Conservation (phyloP, 2,329 filamentous ascomycete species). For the Neonectria coccinea region DNA sequence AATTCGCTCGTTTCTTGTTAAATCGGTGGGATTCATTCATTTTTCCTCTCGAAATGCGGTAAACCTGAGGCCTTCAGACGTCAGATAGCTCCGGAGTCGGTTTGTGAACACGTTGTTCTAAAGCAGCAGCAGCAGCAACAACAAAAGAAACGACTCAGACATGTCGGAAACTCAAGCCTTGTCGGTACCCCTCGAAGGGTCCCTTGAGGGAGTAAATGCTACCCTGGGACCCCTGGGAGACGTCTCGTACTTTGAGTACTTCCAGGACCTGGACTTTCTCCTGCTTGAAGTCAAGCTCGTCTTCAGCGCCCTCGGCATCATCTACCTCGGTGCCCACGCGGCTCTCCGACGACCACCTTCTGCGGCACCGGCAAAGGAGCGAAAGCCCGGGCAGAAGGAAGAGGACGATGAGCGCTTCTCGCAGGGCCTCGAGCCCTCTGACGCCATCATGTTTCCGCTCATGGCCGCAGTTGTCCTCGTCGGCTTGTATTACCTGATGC, state of each 20-base stretch:
- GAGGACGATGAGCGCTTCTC: conserved; percentile 63
- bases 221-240: conserved; percentile 42
- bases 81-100: background rate
- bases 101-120: conserved; percentile 40
- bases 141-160: conserved; percentile 11
- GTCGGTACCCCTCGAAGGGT: conserved; percentile 27
- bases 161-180: conserved; percentile 45
- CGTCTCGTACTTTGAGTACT: conserved; percentile 43
- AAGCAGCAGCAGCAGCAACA: conserved; percentile 13
- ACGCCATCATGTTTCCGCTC: conserved; percentile 87
- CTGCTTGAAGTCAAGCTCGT: conserved; percentile 62
- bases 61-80: background rate
- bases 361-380: conserved; percentile 70
- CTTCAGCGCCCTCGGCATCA: conserved; percentile 80
- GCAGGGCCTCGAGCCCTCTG: conserved; percentile 71
- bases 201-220: conserved; percentile 48
- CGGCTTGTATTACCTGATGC: conserved; percentile 87
- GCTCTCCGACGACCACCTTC: conserved; percentile 86
- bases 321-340: conserved; percentile 87
- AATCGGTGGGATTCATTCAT: background rate
- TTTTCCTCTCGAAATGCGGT: conserved; percentile 12
- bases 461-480: conserved; percentile 78
- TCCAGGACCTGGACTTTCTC: conserved; percentile 56
- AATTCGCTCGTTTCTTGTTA: background rate
- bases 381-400: conserved; percentile 55